phyloP scores from a whole-genome alignment of 176 grass and related monocot genomes.

The Cenchrus purpureus region DNA sequence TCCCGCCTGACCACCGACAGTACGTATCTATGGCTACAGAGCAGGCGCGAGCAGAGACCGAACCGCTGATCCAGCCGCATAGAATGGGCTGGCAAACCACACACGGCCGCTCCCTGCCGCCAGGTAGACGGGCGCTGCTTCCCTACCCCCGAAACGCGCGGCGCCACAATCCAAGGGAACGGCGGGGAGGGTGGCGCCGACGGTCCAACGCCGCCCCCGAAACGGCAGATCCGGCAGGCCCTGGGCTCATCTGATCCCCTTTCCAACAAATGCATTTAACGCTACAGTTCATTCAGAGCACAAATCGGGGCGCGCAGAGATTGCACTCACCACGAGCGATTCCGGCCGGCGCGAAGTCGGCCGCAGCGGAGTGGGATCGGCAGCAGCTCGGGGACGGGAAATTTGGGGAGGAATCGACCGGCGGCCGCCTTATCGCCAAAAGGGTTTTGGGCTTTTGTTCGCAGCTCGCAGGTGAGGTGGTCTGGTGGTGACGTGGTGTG shows the following conservation, averaged over 20 bases:
- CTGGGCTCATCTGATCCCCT: slow-evolving; percentile 5
- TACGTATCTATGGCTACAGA: too few species aligned
- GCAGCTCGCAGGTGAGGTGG: slow-evolving; percentile 5
- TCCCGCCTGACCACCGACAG: not conserved
- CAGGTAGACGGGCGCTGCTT: not conserved
- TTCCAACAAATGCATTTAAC: not conserved
- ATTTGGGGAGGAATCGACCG: slow-evolving; percentile 13
- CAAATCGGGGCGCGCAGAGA: slow-evolving; percentile 6
- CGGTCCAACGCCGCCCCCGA: not conserved
- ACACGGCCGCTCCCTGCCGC: too few species aligned
- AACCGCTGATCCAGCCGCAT: too few species aligned
- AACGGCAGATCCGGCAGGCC: not conserved
- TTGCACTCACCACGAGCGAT: slow-evolving; percentile 27
- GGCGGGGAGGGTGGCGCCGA: not conserved
- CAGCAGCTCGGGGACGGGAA: not conserved
- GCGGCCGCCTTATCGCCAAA: slow-evolving; percentile 32
- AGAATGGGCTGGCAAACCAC: too few species aligned
- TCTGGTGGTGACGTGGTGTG: not conserved
- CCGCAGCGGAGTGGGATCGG: not conserved
- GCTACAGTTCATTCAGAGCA: not conserved
- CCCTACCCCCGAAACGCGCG: not conserved
- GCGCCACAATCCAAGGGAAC: not conserved
- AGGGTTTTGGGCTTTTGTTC: slow-evolving; percentile 6
- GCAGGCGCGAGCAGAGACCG: too few species aligned
- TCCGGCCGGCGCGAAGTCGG: not conserved